phyloP scores from a whole-genome alignment of 2,329 filamentous ascomycete genomes.

The Neofusicoccum kwambonambiense region DNA sequence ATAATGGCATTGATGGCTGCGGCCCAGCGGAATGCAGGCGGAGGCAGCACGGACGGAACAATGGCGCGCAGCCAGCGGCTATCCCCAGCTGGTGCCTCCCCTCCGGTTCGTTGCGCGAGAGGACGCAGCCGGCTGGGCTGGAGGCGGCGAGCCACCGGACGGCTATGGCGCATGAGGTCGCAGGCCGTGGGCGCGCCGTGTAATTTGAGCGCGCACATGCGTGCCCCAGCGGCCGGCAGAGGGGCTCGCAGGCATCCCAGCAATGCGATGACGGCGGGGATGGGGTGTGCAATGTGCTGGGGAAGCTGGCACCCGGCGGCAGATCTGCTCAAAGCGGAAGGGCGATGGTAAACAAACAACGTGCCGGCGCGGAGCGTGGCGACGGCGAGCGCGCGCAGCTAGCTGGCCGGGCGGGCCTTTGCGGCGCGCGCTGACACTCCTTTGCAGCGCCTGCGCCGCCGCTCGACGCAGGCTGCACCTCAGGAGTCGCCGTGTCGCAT shows the following conservation, averaged over 20 bases:
- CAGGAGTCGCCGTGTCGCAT: constrained; percentile 17
- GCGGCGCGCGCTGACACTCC: background rate
- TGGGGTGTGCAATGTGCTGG: constrained; percentile 5
- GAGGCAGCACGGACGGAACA: background rate
- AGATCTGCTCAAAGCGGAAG: constrained; percentile 12
- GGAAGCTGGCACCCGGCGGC: background rate
- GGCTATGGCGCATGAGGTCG: background rate
- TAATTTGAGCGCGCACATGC: background rate
- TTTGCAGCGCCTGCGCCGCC: background rate
- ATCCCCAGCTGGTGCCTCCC: background rate
- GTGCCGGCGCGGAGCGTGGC: background rate
- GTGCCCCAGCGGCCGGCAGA: background rate
- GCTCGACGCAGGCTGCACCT: constrained; percentile 13
- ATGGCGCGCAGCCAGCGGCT: background rate
- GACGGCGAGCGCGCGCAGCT: background rate
- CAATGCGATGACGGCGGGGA: constrained; percentile 3
- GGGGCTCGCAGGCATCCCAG: background rate
- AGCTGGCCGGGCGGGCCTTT: background rate
- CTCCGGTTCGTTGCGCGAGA: background rate
- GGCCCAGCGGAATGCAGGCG: background rate
- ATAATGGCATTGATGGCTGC: constrained; percentile 1
- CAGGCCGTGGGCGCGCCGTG: background rate
- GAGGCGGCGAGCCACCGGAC: background rate
- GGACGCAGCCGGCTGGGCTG: background rate
- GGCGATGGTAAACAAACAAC: constrained; percentile 13